Base-by-base conservation (phyloP, 306 rosid genomes). In the Trichosanthes truncata region DNA sequence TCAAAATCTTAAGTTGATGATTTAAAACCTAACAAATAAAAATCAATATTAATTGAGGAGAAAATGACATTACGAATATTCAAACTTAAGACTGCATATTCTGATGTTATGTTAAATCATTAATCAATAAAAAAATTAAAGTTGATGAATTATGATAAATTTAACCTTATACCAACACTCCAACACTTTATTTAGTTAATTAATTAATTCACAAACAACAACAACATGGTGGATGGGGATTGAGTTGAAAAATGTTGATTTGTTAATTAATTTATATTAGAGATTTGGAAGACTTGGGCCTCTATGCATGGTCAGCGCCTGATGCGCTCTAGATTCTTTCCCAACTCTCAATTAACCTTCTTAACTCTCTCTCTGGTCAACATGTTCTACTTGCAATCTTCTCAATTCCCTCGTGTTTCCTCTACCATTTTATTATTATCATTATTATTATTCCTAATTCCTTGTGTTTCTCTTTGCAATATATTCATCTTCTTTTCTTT, bases 271-370 rank as follows among this genome's bases (percentile, higher is more conserved):
- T 46, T 46, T 10, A 41, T 10, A 15, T 46, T 46, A 11, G 52
- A 69, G 75, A 65, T 65, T 68, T 40, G 33, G 53, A 35, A 35
- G 73, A 1, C 21, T 40, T 77, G 55, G n/a, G 9, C 31, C 8
- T 38, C 26, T 65, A 62, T 87, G 87, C 90, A 74, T 18, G 97
- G 97, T 95, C 98, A 95, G 98, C 98, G 97, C 90, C 92, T 87
- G 87, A 91, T 95, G 93, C 98, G 98, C 98, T 92, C 96, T 87
- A 95, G 98, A 95, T 95, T 91, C 97, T 95, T 97, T 94, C 91
- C 90, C 90, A 94, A 80, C 77, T 29, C 38, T 52, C 4, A 33
- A 76, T 12, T 56, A 7, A 11, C 18, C 12, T 13, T 61, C 11
- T 15, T 12, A 26, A 26, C 25, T 57, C 4, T 57, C 36, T 86